A percentile compares a stretch with the other conserved stretches of the same genome.
Evolutionary conservation across 2,329 filamentous ascomycete species (phyloP).

Genomic region (Daldinia sp.): DNA sequence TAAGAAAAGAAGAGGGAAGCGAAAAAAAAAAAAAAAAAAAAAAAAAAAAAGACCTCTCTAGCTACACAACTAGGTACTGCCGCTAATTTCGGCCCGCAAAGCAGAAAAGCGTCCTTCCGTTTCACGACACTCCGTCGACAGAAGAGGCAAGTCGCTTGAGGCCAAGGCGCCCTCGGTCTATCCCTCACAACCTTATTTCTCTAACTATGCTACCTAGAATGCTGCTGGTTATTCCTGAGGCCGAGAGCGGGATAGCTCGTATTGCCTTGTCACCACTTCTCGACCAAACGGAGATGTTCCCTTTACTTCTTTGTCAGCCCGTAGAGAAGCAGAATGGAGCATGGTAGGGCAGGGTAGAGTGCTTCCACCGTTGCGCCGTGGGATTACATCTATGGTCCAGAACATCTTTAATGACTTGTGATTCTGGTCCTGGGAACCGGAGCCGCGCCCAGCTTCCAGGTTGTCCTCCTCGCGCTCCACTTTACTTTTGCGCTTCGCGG

Average conservation of each 20-base stretch:
- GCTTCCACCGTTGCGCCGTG: slow-evolving; percentile 16
- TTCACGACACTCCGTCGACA: slow-evolving; percentile 31
- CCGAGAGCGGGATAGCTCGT: slow-evolving; percentile 18
- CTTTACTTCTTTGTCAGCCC: slow-evolving; percentile 28
- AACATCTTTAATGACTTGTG: slow-evolving; percentile 7
- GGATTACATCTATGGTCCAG: slow-evolving; percentile 19
- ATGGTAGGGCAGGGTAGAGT: slow-evolving; percentile 11
- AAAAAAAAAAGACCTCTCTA: not conserved
- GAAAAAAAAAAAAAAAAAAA: not conserved
- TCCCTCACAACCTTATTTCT: slow-evolving; percentile 17
- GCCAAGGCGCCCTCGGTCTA: slow-evolving; percentile 34
- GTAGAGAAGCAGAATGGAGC: slow-evolving; percentile 8
- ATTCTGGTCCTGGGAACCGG: slow-evolving; percentile 29
- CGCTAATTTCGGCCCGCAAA: slow-evolving; percentile 42
- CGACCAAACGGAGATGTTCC: slow-evolving; percentile 29
- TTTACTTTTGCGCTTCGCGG: slow-evolving; percentile 8
- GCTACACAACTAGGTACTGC: not conserved
- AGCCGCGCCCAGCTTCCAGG: slow-evolving; percentile 33
- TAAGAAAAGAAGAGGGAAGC: slow-evolving; percentile 7
- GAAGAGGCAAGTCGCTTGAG: slow-evolving; percentile 36
- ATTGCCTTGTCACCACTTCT: not conserved
- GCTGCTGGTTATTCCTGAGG: slow-evolving; percentile 10
- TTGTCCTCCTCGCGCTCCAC: slow-evolving; percentile 24
- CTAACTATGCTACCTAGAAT: slow-evolving; percentile 23
- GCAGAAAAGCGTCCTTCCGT: slow-evolving; percentile 17